A percentile compares a stretch with the other conserved stretches of the same genome.
Conservation (phyloP, 192 early-diverging fungal species). For the Backusella australiensis region DNA sequence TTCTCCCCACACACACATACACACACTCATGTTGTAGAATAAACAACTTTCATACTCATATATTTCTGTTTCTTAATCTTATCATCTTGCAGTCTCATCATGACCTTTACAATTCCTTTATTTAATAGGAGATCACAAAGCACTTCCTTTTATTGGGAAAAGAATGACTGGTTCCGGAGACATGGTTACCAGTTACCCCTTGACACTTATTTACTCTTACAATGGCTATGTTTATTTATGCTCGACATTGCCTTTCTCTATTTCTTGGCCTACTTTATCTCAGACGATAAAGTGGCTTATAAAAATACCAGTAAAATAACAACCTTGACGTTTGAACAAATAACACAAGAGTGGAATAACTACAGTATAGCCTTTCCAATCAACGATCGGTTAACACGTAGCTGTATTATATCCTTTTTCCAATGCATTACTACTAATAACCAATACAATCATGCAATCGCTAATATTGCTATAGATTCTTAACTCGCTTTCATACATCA, state of each 20-base stretch:
- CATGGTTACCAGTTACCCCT: conserved; percentile 27
- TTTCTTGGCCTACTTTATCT: conserved; percentile 20
- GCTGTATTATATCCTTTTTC: conserved; percentile 33
- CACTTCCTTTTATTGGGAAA: conserved; percentile 20
- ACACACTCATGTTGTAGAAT: background rate
- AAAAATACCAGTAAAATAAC: background rate
- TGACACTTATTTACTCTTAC: conserved; percentile 25
- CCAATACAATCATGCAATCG: background rate
- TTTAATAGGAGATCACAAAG: background rate
- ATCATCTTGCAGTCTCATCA: background rate
- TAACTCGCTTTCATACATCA: conserved; percentile 20
- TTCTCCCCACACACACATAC: background rate
- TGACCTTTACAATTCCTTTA: background rate
- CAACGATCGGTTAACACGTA: background rate
- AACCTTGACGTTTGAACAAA: background rate
- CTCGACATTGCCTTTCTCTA: conserved; percentile 26
- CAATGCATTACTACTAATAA: background rate
- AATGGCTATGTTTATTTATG: conserved; percentile 17
- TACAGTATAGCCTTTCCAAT: background rate
- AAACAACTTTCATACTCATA: background rate
- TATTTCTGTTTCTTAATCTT: background rate
- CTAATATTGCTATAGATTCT: background rate
- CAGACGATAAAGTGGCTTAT: background rate
- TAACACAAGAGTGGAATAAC: background rate
- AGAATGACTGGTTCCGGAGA: conserved; percentile 29